Evolutionary conservation across 2,329 filamentous ascomycete genomes (phyloP), one percentile per base, ranked within the genome.

Genomic region (Fusarium dimerum): DNA sequence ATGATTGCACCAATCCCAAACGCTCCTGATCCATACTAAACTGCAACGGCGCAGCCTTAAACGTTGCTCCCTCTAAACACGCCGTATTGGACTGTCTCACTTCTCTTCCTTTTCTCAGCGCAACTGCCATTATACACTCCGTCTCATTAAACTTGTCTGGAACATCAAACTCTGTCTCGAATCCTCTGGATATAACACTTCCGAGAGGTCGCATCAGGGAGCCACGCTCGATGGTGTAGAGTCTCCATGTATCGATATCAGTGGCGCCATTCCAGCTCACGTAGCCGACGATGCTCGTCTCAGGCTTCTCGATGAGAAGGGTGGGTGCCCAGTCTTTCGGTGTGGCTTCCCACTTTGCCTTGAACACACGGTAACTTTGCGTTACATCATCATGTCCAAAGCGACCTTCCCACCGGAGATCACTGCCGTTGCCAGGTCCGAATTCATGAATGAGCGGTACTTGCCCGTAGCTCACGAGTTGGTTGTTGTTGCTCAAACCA

Each of bases 241-340:
- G 40, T 9, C 62, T 62, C 55, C 63, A 66, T 1, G 43, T 11
- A 1, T 64, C 55, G 2, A 66, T 55, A 3, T 66, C 64, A 0
- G 64, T 66, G 3, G 61, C 64, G 0, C 64, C 64, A 36, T 66
- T 66, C 64, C 64, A 66, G 45, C 57, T 63, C 2, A 66, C 58
- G 16, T 58, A 66, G 5, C 56, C 61, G 1, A 48, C 39, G 1
- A 57, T 32, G 0, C 34, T 32, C 0, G 49, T 46, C 1, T 17
- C n/a, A 1, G 16, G 40, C 34, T 51, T 56, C 12, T 66, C 61
- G 0, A 63, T 12, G 0, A 57, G 57, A 1, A 66, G 47, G 0
- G 56, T 43, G 0, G 63, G 63, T 0, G 40, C 26, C 63, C 63
- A 66, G 2, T 40, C 13, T 10, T n/a, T 41, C 0, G 65, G 65